Conservation (phyloP, 2,329 filamentous ascomycete genomes). For the Diaporthe amygdali region DNA sequence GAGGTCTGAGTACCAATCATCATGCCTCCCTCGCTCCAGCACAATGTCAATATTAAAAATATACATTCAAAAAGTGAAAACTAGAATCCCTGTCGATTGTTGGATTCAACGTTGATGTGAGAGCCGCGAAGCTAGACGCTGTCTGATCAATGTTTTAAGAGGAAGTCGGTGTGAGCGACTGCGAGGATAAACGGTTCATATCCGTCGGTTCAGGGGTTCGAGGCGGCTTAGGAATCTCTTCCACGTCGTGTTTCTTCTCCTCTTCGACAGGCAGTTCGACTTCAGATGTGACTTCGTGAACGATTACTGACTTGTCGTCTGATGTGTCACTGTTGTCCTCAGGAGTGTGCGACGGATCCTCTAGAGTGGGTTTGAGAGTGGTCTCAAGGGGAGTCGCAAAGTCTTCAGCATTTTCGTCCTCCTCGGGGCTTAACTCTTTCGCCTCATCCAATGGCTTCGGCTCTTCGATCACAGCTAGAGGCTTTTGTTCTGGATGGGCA, state of each 20-base stretch:
- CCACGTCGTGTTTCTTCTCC: background rate
- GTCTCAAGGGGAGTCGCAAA: conserved; percentile 20
- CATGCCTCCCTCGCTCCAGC: conserved; percentile 8
- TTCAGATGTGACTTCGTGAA: background rate
- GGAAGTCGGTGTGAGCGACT: conserved; percentile 23
- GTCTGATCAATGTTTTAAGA: conserved; percentile 3
- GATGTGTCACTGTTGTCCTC: background rate
- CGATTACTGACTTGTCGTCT: background rate
- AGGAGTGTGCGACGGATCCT: background rate
- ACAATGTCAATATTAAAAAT: conserved; percentile 24
- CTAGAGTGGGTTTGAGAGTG: background rate
- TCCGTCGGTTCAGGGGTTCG: conserved; percentile 20
- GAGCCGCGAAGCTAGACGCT: background rate
- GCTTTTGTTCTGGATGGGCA: background rate
- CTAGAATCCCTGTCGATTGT: background rate
- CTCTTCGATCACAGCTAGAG: background rate
- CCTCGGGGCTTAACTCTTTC: background rate
- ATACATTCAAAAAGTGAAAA: conserved; percentile 19
- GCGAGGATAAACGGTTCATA: conserved; percentile 23
- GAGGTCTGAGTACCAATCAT: conserved; percentile 1
- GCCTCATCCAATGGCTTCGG: background rate
- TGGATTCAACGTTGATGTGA: background rate
- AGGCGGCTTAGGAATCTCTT: conserved; percentile 10
- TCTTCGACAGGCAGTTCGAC: background rate
- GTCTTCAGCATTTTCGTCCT: conserved; percentile 11